Evolutionary conservation across 192 early-diverging fungal species (phyloP), one percentile per base, ranked within the genome.

Genomic region (Podila minutissima): DNA sequence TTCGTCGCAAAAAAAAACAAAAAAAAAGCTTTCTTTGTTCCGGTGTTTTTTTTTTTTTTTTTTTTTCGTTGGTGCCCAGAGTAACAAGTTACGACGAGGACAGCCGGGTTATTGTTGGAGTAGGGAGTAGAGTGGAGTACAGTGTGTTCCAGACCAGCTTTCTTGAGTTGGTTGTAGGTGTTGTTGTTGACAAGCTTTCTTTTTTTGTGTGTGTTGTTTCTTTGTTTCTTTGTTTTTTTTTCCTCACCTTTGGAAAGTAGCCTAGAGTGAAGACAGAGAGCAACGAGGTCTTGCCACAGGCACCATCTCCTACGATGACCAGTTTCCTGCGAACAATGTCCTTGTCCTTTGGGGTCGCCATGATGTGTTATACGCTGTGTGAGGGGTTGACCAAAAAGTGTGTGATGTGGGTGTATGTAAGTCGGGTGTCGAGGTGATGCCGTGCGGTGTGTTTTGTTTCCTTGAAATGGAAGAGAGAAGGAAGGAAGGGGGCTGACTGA

Each of bases 271-370:
- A 95, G 15, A 93, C 92, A 48, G 88, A 91, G 37, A 95, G 86
- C 61, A 95, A 74, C 29, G 88, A 93, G 24, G 94, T 95, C 74
- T 95, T 95, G 31, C 94, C 93, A 71, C 94, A 94, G 53, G 93
- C 92, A 74, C 94, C 94, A 71, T 95, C 94, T 28, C 94, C 94
- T 22, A 98, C 91, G 69, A 97, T 93, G 64, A 97, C 95, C 67
- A 97, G 86, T 84, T 98, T 98, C 73, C 91, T 82, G 74, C 91
- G 89, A 71, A 92, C 88, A 88, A 75, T 74, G 51, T 84, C 83
- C 64, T 81, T 84, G 46, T 75, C 75, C 62, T 73, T 84, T 50
- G 74, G 29, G 15, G 59, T 62, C 6, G 75, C 69, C 75, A 77
- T 75, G 28, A 20, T 26, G 11, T 46, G 15, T 46, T 46, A 0